Base-by-base conservation (phyloP, 1,284 basidiomycete species). In the Heterobasidion irregulare region DNA sequence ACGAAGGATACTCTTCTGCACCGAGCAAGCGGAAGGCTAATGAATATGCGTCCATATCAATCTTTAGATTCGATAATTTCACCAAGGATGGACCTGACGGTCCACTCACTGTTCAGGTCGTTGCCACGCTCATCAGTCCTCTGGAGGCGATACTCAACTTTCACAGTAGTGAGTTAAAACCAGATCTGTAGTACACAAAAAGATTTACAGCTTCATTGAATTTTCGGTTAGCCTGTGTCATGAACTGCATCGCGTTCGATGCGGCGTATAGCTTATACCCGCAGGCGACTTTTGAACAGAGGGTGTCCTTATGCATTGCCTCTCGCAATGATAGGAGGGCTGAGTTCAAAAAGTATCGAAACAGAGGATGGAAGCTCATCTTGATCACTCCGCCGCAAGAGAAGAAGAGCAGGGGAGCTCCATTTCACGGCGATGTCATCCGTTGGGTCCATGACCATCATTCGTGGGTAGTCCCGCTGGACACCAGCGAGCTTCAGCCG, bases 151-250 rank as follows among this genome's bases (percentile, higher is more conserved):
- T 78, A 16, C 57, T 78, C 3, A 61, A 61, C 6, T 78, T 75
- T 52, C 78, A 80, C 58, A 75, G 72, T 0, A 75, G 77, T 78
- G 55, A 41, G 75, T 63, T 36, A 51, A 4, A 26, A 26, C 26
- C 26, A 5, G 26, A 26, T 26, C 26, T 26, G 26, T 26, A 26
- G 6, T 26, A 26, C 26, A 26, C 4, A 6, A 26, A 26, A 26
- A 26, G 26, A 26, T 26, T 26, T 4, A 26, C 26, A 26, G 6
- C 26, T 26, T 26, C 4, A 5, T 26, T 26, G 26, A 5, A 26
- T 26, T 26, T 5, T 26, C 26, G 26, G 19, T 0, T 19, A 60
- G 61, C 63, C 9, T 56, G 58, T 43, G 64, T 61, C 15, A 63
- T 66, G 61, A 66, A 66, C 51, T 46, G 62, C 34, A 63, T 63